phyloP scores from a whole-genome alignment of 805 yeast species.

The Torulaspora maleeae region DNA sequence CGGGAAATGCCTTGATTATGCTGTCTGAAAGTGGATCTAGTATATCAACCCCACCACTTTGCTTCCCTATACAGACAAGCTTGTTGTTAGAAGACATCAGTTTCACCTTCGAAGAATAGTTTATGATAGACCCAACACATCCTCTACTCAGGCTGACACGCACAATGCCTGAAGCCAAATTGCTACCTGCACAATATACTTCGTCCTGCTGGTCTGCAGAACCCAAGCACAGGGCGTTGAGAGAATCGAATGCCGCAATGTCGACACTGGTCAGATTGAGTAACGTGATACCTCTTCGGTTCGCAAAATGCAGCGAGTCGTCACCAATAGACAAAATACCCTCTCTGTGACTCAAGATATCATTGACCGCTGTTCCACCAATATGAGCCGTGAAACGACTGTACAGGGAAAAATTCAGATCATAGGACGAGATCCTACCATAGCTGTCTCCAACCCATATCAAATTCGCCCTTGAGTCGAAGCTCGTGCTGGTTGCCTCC shows the following conservation, averaged over 20 bases:
- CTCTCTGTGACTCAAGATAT: slow-evolving; percentile 49
- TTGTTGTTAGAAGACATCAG: slow-evolving; percentile 49
- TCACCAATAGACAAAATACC: slow-evolving; percentile 57
- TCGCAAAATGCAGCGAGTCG: slow-evolving; percentile 48
- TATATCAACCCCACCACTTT: slow-evolving; percentile 58
- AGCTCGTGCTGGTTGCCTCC: slow-evolving; percentile 38
- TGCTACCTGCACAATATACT: slow-evolving; percentile 42
- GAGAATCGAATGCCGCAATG: slow-evolving; percentile 34
- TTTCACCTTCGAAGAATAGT: slow-evolving; percentile 44
- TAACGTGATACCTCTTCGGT: slow-evolving; percentile 51
- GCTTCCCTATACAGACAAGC: slow-evolving; percentile 53
- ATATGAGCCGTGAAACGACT: slow-evolving; percentile 53
- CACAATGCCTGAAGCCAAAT: slow-evolving; percentile 34
- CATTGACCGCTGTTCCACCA: slow-evolving; percentile 42
- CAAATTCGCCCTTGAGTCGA: slow-evolving; percentile 71
- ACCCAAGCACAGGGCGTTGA: slow-evolving; percentile 40
- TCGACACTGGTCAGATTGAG: slow-evolving; percentile 33
- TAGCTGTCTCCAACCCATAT: slow-evolving; percentile 77
- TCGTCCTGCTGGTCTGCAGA: slow-evolving; percentile 41
- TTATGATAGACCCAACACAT: slow-evolving; percentile 34
- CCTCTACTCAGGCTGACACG: slow-evolving; percentile 43
- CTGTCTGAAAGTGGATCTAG: slow-evolving; percentile 51
- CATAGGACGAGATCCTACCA: slow-evolving; percentile 47
- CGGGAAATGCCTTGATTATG: slow-evolving; percentile 49
- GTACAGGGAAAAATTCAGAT: slow-evolving; percentile 49